phyloP scores from a whole-genome alignment of 148 eudicot species.

The Rhododendron williamsianum region DNA sequence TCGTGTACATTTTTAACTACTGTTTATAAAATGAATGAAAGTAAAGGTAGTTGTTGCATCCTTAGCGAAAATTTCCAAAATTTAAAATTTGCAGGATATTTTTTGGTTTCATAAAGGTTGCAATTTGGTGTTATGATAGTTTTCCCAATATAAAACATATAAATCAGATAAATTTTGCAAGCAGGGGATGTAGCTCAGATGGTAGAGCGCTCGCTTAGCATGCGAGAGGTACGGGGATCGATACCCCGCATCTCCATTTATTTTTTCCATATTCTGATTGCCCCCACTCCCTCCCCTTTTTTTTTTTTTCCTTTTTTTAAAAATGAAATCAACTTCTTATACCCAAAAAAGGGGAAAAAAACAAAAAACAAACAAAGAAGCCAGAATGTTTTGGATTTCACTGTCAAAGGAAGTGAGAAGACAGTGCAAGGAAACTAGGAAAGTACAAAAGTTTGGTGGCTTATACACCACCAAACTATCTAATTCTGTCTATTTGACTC shows the following conservation, averaged over 20 bases:
- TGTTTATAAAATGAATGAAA: too few relatives aligned
- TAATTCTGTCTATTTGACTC: not conserved
- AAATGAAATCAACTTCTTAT: not conserved
- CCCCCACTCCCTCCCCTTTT: too few relatives aligned
- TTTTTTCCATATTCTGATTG: too few relatives aligned
- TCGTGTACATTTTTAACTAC: too few relatives aligned
- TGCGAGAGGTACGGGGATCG: conserved; percentile 99
- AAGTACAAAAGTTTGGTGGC: conserved; percentile 14
- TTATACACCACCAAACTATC: conserved; percentile 4
- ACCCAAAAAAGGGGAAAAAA: not conserved
- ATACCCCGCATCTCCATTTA: conserved; percentile 88
- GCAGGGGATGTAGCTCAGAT: conserved; percentile 99
- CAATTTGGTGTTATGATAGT: too few relatives aligned
- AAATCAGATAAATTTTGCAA: not conserved
- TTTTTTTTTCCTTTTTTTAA: not conserved
- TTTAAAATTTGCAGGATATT: too few relatives aligned
- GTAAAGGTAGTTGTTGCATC: too few relatives aligned
- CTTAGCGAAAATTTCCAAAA: too few relatives aligned
- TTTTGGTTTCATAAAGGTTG: too few relatives aligned
- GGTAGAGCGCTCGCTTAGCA: conserved; percentile 99
- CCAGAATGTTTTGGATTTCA: not conserved
- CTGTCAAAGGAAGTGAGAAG: not conserved
- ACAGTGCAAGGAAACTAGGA: not conserved
- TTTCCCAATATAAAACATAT: rapidly evolving
- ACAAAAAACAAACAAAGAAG: not conserved